Evolutionary conservation across 2,329 filamentous ascomycete species (phyloP).

Genomic region (Didymella keratinophila): DNA sequence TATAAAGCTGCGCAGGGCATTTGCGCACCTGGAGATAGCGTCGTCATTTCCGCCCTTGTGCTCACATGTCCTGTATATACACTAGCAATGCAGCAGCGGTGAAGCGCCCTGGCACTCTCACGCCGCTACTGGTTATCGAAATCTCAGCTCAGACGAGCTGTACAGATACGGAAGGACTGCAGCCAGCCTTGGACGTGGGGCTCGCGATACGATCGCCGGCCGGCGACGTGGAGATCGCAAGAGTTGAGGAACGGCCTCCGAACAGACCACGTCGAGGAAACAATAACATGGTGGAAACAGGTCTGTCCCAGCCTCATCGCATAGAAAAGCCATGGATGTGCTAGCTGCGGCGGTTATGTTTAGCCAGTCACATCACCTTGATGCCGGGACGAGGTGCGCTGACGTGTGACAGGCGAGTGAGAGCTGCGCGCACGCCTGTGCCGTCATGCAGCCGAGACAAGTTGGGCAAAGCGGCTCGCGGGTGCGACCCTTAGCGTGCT

Average conservation of each 20-base stretch:
- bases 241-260: slow-evolving; percentile 2
- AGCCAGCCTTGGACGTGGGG: slow-evolving; percentile 17
- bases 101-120: slow-evolving; percentile 14
- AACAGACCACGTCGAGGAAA: slow-evolving; percentile 5
- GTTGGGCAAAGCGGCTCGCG: slow-evolving; percentile 11
- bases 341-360: slow-evolving; percentile 24
- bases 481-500: slow-evolving; percentile 13
- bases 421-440: slow-evolving; percentile 20
- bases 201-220: slow-evolving; percentile 18
- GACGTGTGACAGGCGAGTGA: slow-evolving; percentile 23
- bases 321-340: slow-evolving; percentile 16
- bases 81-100: slow-evolving; percentile 13
- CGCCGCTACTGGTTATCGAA: slow-evolving; percentile 9
- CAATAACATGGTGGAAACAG: slow-evolving; percentile 14
- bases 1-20: slow-evolving; percentile 14
- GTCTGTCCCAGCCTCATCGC: slow-evolving; percentile 18
- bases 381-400: slow-evolving; percentile 18
- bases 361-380: slow-evolving; percentile 20
- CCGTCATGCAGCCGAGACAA: slow-evolving; percentile 11
- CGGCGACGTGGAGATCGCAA: slow-evolving; percentile 12
- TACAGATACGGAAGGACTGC: slow-evolving; percentile 9
- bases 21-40: slow-evolving; percentile 38
- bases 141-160: slow-evolving; percentile 18
- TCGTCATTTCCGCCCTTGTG: slow-evolving; percentile 32
- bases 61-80: slow-evolving; percentile 23